Base-by-base conservation (phyloP, 1,139 yeast species). In the Suhomyces chickasaworum region DNA sequence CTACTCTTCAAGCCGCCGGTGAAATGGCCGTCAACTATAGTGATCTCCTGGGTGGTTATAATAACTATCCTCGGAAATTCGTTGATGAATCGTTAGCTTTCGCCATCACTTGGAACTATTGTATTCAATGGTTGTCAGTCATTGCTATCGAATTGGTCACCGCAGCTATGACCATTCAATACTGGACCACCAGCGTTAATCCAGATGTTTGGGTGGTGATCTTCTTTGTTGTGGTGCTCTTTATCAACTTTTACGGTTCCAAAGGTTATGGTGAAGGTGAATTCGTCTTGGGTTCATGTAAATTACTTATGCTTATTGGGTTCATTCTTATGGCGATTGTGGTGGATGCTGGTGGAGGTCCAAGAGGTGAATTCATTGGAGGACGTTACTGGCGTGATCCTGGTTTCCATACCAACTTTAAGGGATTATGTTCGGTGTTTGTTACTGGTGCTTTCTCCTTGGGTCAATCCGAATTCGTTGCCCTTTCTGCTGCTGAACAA, bases 401-500 rank as follows among this genome's bases (percentile, higher is more conserved):
- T 15, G 68, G 68, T 17, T 55, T 32, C 52, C 41, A 52, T 45
- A 55, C 58, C 39, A 53, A 53, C 48, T 73, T 72, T 50, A 72
- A 73, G 60, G 78, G 78, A 29, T 65, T 70, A 16, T 65, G 69
- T 41, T 61, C 71, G 2, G 73, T 68, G 16, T 69, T 72, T 44
- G 74, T 72, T 37, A 69, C 75, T 13, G 75, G 76, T 13, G 76
- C 76, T 3, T 73, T 73, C 53, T 63, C 71, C 38, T 68, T 68
- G 49, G 75, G 75, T 40, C 77, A 76, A 32, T 68, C 75, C 16
- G 78, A 73, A 56, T 71, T 72, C 47, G 66, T 73, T 42, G 70
- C 75, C 12, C 62, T 73, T 44, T 60, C 73, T 34, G 73, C 73
- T 40, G 71, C 75, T 23, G 78, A 73, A 53, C 76, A 70, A 49